A percentile compares a stretch with the other conserved stretches of the same genome.
These are phyloP conservation scores for Neurospora africana DNA, from an alignment of 495 filamentous ascomycete species.

Conservation along the genomic window DNA sequence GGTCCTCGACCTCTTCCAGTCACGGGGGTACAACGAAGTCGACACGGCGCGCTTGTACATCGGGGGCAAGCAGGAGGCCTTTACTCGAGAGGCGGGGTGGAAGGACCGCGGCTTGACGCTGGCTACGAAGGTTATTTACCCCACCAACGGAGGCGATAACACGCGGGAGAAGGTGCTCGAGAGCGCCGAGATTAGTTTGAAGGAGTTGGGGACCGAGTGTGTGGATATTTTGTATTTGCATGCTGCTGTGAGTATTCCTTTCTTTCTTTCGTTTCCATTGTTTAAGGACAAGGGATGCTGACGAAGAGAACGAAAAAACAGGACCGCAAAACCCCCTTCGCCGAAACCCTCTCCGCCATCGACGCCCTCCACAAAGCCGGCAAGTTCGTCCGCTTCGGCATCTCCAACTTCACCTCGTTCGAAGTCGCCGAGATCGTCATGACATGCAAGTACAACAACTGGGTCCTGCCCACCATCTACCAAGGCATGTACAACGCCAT, in stretches of 20 bases:
- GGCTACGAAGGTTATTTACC: conserved; percentile 73
- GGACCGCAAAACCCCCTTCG: conserved; percentile 68
- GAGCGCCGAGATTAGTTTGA: conserved; percentile 53
- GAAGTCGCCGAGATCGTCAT: conserved; percentile 86
- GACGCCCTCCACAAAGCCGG: conserved; percentile 78
- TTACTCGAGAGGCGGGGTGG: conserved; percentile 66
- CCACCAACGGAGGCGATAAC: conserved; percentile 46
- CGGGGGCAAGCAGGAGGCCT: conserved; percentile 68
- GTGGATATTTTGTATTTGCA: conserved; percentile 90
- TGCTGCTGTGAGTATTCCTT: conserved; percentile 38
- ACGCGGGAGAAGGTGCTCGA: conserved; percentile 46
- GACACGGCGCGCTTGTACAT: conserved; percentile 74
- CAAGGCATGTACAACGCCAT: conserved; percentile 62
- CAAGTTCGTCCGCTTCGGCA: conserved; percentile 72
- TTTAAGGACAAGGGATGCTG: no score
- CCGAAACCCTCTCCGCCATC: conserved; percentile 65
- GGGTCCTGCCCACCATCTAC: conserved; percentile 60
- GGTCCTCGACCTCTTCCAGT: conserved; percentile 58
- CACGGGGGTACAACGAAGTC: conserved; percentile 65
- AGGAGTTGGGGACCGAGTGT: conserved; percentile 60
- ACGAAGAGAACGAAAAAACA: neutral
- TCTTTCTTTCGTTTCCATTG: no score
- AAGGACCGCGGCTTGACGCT: conserved; percentile 71
- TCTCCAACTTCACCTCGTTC: conserved; percentile 80
- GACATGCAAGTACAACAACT: conserved; percentile 67